Evolutionary conservation across 2,329 filamentous ascomycete species (phyloP).

Genomic region (Talaromyces sp.): DNA sequence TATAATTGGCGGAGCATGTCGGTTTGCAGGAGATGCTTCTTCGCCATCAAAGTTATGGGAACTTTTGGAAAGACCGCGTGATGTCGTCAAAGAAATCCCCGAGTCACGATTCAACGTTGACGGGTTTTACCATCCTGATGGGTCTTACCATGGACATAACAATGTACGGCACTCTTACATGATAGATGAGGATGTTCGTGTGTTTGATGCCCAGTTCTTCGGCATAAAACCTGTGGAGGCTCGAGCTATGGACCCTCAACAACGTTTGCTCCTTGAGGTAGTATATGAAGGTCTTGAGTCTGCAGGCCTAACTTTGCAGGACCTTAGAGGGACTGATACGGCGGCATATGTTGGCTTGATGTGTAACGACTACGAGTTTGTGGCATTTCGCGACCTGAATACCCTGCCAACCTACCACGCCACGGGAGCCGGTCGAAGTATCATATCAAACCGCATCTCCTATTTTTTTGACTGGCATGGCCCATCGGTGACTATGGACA

Average conservation of each 20-base stretch:
- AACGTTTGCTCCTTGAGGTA: conserved; percentile 24
- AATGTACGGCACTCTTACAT: no score
- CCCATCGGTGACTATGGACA: conserved; percentile 41
- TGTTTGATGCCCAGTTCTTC: conserved; percentile 22
- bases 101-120: no score
- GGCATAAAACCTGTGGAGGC: conserved; percentile 16
- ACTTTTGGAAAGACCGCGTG: no score
- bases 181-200: no score
- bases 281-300: conserved; percentile 35
- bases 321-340: conserved; percentile 19
- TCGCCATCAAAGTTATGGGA: no score
- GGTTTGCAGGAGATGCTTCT: no score
- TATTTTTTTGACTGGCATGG: conserved; percentile 38
- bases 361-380: conserved; percentile 19
- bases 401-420: conserved; percentile 11
- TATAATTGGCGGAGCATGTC: no score
- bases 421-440: conserved; percentile 28
- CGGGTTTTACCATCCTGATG: no score
- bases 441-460: conserved; percentile 36
- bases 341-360: conserved; percentile 22
- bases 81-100: no score
- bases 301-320: conserved; percentile 11
- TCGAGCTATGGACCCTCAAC: conserved; percentile 29
- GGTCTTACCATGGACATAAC: no score
- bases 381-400: conserved; percentile 11